phyloP scores from a whole-genome alignment of 164 flowering plant genomes.

The Sextonia rubra region DNA sequence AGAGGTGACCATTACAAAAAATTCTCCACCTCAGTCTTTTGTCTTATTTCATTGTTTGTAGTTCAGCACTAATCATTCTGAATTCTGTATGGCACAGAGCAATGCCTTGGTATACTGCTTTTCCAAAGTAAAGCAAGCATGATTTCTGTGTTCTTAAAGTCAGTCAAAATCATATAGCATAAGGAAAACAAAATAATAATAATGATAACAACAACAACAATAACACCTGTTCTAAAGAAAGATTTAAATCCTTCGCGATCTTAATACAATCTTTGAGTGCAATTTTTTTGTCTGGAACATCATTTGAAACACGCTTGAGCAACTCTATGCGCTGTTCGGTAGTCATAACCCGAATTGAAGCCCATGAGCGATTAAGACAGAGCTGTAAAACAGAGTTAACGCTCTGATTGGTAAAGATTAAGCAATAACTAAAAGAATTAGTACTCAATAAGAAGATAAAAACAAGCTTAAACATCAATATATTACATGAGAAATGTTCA shows the following conservation, averaged over 20 bases:
- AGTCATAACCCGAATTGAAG: slow-evolving; percentile 71
- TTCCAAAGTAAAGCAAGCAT: too few relatives aligned
- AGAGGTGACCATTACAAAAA: too few relatives aligned
- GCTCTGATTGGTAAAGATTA: not conserved
- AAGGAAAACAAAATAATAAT: too few relatives aligned
- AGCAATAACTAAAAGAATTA: not conserved
- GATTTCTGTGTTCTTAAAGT: too few relatives aligned
- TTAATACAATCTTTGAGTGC: slow-evolving; percentile 56
- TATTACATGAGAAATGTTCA: not conserved
- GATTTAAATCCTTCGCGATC: slow-evolving; percentile 77
- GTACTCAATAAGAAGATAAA: too few relatives aligned
- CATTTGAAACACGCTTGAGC: slow-evolving; percentile 46
- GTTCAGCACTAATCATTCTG: too few relatives aligned
- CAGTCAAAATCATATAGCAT: too few relatives aligned
- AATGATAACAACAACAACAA: not conserved
- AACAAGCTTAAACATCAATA: not conserved
- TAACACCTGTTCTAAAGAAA: slow-evolving; percentile 74
- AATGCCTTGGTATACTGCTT: too few relatives aligned
- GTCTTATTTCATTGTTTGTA: too few relatives aligned
- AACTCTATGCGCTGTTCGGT: slow-evolving; percentile 83
- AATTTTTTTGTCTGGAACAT: slow-evolving; percentile 47
- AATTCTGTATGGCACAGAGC: too few relatives aligned
- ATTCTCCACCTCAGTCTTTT: too few relatives aligned
- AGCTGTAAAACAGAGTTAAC: slow-evolving; percentile 36
- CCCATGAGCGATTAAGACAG: slow-evolving; percentile 64